These are phyloP conservation scores for Russula abietina DNA, from an alignment of 768 basidiomycete genomes.

Conservation along the genomic window DNA sequence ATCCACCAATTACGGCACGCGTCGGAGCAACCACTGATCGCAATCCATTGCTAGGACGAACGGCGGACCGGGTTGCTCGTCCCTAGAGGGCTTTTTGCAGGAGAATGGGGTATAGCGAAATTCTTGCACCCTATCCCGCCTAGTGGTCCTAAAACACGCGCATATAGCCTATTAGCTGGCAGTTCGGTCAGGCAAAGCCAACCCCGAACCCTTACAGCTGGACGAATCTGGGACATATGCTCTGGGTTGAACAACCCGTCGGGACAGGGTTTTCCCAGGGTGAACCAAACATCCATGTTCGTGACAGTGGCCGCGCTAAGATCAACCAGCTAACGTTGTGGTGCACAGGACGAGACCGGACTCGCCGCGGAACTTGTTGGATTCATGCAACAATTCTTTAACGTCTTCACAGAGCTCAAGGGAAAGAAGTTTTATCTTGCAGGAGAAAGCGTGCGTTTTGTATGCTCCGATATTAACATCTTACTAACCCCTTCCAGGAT, in stretches of 20 bases:
- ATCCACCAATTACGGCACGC: neutral
- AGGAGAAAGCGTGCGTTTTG: constrained; percentile 21
- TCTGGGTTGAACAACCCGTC: constrained; percentile 26
- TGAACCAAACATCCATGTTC: constrained; percentile 18
- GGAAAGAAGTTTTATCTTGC: constrained; percentile 23
- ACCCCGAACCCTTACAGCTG: constrained; percentile 23
- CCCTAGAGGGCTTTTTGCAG: constrained; percentile 22
- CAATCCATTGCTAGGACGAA: constrained; percentile 18
- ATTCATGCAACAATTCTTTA: constrained; percentile 23
- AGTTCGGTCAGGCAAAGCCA: constrained; percentile 23
- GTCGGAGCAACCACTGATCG: neutral
- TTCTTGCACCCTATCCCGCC: neutral
- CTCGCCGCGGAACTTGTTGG: constrained; percentile 20
- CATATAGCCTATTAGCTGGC: constrained; percentile 23
- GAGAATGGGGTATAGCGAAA: constrained; percentile 22
- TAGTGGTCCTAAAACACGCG: neutral
- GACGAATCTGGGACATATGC: constrained; percentile 25
- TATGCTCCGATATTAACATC: neutral
- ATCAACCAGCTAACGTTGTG: neutral
- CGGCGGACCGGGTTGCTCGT: constrained; percentile 25
- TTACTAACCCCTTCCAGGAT: constrained; percentile 8
- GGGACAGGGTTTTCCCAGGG: constrained; percentile 25
- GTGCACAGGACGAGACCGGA: constrained; percentile 20
- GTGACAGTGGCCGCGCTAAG: neutral
- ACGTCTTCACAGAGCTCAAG: constrained; percentile 21